phyloP scores from a whole-genome alignment of 495 filamentous ascomycete species.

The Corynascus novoguineensis region DNA sequence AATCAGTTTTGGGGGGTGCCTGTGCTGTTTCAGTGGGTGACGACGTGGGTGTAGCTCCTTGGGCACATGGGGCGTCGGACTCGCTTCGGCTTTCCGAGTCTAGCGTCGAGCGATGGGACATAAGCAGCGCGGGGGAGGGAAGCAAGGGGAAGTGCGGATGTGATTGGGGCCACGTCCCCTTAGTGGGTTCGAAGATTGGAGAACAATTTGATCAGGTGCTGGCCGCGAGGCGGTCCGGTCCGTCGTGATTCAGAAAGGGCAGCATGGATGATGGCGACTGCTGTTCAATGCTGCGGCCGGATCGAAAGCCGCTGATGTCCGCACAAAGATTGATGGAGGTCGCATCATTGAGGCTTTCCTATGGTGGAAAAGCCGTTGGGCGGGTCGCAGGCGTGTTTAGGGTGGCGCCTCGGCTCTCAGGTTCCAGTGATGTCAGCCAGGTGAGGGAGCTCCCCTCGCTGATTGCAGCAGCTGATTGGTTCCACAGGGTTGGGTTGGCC shows the following conservation, averaged over 20 bases:
- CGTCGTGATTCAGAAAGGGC: no score
- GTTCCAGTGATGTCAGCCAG: slow-evolving; percentile 8
- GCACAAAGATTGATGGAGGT: background rate
- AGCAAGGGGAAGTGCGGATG: background rate
- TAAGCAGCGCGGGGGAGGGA: background rate
- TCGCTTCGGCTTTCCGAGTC: background rate
- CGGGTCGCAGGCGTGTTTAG: background rate
- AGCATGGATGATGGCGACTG: background rate
- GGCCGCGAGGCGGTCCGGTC: background rate
- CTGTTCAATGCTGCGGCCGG: no score
- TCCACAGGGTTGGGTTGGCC: background rate
- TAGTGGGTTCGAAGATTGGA: background rate
- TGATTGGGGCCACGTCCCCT: slow-evolving; percentile 12
- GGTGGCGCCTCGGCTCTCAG: background rate
- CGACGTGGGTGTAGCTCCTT: background rate
- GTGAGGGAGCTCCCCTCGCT: background rate
- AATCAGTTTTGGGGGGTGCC: background rate
- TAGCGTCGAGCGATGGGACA: background rate
- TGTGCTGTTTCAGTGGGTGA: background rate
- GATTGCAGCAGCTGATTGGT: background rate
- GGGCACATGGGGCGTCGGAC: background rate
- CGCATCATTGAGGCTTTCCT: background rate
- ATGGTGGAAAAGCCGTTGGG: background rate
- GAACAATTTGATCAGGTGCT: background rate
- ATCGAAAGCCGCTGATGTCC: background rate